A percentile compares a stretch with the other conserved stretches of the same genome.
Conservation (phyloP, 345 rosid species). For the Acer campestre region DNA sequence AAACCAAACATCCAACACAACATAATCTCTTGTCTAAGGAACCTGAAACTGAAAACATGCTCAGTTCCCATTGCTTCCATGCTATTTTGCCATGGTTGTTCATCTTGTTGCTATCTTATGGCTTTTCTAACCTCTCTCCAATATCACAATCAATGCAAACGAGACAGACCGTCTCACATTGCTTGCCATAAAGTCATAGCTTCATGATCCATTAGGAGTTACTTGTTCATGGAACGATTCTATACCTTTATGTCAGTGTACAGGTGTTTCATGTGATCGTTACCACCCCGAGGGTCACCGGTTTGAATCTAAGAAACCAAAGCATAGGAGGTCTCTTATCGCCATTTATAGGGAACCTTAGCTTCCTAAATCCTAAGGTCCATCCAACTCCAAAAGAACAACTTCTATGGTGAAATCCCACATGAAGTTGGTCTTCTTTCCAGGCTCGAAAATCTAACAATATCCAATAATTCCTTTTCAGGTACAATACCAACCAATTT, state of each 20-base stretch:
- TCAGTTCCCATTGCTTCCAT: too few species aligned
- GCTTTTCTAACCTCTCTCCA: neutral
- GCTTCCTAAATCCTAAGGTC: neutral
- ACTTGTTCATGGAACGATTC: neutral
- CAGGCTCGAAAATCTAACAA: neutral
- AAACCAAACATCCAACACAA: too few species aligned
- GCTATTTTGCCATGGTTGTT: too few species aligned
- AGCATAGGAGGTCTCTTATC: neutral
- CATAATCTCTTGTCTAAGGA: too few species aligned
- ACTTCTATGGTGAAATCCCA: slow-evolving; percentile 16
- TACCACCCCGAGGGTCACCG: neutral
- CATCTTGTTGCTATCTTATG: too few species aligned
- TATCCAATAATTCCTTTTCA: slow-evolving; percentile 4
- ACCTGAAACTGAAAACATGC: too few species aligned
- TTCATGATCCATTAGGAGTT: neutral
- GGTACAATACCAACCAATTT: neutral
- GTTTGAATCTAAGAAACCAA: neutral
- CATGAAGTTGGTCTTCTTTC: slow-evolving; percentile 1
- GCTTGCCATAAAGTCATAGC: neutral
- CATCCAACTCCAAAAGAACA: neutral
- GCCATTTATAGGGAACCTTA: neutral
- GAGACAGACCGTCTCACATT: slow-evolving; percentile 10
- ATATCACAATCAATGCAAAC: neutral
- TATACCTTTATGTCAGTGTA: neutral
- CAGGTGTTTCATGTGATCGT: neutral